phyloP scores from a whole-genome alignment of 306 rosid genomes.

The Malus sieversii region DNA sequence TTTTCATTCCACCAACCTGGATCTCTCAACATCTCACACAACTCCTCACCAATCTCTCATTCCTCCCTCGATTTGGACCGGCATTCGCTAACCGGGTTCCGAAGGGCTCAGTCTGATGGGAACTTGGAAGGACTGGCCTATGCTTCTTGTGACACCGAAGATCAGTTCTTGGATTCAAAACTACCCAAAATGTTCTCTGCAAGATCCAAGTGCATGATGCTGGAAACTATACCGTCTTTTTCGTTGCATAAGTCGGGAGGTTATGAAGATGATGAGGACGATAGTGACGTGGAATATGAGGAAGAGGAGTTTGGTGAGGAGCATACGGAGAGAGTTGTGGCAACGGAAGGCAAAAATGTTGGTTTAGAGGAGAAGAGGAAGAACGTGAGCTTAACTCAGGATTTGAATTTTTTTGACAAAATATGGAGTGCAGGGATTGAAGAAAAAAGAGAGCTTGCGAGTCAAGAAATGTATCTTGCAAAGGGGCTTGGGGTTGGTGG shows the following conservation, averaged over 20 bases:
- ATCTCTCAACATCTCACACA: constrained; percentile 33
- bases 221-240: constrained; percentile 61
- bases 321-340: constrained; percentile 8
- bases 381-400: constrained; percentile 25
- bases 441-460: constrained; percentile 10
- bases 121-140: constrained; percentile 51
- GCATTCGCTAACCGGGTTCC: constrained; percentile 33
- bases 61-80: constrained; percentile 40
- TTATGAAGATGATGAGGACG: constrained; percentile 33
- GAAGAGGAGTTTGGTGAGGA: constrained; percentile 25
- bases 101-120: constrained; percentile 82
- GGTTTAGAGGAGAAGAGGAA: constrained; percentile 13
- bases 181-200: constrained; percentile 15
- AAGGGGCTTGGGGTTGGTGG: constrained; percentile 49
- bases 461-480: constrained; percentile 44
- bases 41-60: constrained; percentile 66
- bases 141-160: constrained; percentile 33
- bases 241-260: constrained; percentile 18
- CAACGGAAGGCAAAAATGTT: background rate
- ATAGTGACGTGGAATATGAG: constrained; percentile 17
- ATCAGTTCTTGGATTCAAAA: constrained; percentile 11
- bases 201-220: constrained; percentile 19
- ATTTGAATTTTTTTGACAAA: constrained; percentile 25
- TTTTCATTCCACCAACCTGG: constrained; percentile 35
- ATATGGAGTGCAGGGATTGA: constrained; percentile 26